phyloP scores from a whole-genome alignment of 495 filamentous ascomycete genomes.

The Poronia punctata region DNA sequence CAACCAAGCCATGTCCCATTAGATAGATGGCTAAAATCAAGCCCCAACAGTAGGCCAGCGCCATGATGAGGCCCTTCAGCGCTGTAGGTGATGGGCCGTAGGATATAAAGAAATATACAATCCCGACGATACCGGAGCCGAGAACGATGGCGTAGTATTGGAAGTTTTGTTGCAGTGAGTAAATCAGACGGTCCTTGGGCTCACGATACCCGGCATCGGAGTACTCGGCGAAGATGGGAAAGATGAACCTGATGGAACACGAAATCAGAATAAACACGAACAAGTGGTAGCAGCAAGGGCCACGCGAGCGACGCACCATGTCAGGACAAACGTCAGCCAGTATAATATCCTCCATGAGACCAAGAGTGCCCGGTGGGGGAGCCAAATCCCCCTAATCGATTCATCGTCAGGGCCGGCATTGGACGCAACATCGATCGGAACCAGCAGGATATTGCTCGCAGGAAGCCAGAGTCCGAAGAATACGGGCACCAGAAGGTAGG shows the following conservation, averaged over 20 bases:
- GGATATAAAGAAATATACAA: slow-evolving; percentile 76
- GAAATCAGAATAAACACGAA: slow-evolving; percentile 8
- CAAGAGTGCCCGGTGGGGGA: slow-evolving; percentile 60
- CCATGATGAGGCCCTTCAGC: slow-evolving; percentile 83
- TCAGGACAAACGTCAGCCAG: slow-evolving; percentile 92
- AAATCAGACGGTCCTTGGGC: slow-evolving; percentile 66
- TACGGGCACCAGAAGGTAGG: slow-evolving; percentile 82
- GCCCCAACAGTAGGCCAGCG: slow-evolving; percentile 89
- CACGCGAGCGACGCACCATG: slow-evolving; percentile 65
- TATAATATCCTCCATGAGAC: slow-evolving; percentile 91
- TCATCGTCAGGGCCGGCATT: slow-evolving; percentile 63
- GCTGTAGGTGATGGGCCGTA: slow-evolving; percentile 50
- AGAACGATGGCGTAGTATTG: slow-evolving; percentile 80
- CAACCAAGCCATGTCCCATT: slow-evolving; percentile 94
- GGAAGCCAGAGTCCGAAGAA: slow-evolving; percentile 92
- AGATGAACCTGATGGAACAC: slow-evolving; percentile 59
- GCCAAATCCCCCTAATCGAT: slow-evolving; percentile 55
- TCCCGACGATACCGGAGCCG: slow-evolving; percentile 58
- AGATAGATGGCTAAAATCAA: slow-evolving; percentile 86
- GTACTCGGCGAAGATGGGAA: slow-evolving; percentile 89
- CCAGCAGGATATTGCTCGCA: slow-evolving; percentile 85
- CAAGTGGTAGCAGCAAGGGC: background rate
- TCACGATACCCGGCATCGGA: slow-evolving; percentile 89
- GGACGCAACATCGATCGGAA: slow-evolving; percentile 93
- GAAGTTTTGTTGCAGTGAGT: slow-evolving; percentile 78